These are phyloP conservation scores for Cladosporium phlei DNA, from an alignment of 2,329 filamentous ascomycete genomes.

Conservation along the genomic window DNA sequence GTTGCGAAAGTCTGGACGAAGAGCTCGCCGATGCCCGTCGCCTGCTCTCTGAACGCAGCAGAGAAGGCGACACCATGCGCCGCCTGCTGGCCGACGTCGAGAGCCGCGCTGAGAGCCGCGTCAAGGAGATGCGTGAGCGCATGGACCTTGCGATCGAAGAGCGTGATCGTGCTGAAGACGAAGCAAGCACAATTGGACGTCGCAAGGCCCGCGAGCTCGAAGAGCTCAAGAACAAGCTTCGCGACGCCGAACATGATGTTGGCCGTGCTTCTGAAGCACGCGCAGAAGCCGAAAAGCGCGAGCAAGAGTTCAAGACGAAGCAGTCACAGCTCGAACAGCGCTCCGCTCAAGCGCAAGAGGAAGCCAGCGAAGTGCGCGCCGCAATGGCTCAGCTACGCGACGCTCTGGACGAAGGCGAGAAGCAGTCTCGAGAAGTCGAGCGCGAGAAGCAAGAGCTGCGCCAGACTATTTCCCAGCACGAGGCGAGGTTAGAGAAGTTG, in stretches of 20 bases:
- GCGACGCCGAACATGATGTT: slow-evolving; percentile 75
- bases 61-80: slow-evolving; percentile 93
- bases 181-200: slow-evolving; percentile 72
- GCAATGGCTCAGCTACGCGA: slow-evolving; percentile 74
- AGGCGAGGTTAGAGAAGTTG: slow-evolving; percentile 71
- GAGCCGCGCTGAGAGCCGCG: slow-evolving; percentile 70
- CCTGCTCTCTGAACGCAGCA: slow-evolving; percentile 77
- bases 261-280: slow-evolving; percentile 68
- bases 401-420: slow-evolving; percentile 81
- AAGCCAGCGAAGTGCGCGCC: slow-evolving; percentile 68
- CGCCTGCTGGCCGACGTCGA: slow-evolving; percentile 82
- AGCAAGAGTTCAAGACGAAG: slow-evolving; percentile 68
- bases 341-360: slow-evolving; percentile 63
- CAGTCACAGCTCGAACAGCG: slow-evolving; percentile 71
- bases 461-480: slow-evolving; percentile 71
- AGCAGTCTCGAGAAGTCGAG: slow-evolving; percentile 75
- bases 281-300: slow-evolving; percentile 68
- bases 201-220: slow-evolving; percentile 78
- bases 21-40: slow-evolving; percentile 85
- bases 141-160: slow-evolving; percentile 93
- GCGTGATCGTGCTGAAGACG: slow-evolving; percentile 85
- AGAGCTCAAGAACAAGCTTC: slow-evolving; percentile 71
- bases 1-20: slow-evolving; percentile 83
- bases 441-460: slow-evolving; percentile 74
- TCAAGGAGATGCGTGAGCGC: slow-evolving; percentile 81